Evolutionary conservation across 2,329 filamentous ascomycete species (phyloP).

Genomic region (Exophiala spinifera): DNA sequence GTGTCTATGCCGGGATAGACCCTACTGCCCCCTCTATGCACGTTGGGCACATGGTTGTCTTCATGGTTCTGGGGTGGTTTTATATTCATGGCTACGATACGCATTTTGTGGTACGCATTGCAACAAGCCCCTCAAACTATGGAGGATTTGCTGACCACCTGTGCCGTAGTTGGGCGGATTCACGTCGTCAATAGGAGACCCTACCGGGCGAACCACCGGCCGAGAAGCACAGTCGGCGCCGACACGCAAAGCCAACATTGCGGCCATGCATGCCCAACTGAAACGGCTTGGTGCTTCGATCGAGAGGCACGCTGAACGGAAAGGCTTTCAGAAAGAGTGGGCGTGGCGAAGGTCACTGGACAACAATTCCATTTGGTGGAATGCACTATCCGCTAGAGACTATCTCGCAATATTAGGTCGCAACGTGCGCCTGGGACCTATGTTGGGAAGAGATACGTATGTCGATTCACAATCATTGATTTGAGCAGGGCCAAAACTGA

Average conservation of each 20-base stretch:
- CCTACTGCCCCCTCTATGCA: conserved; percentile 51
- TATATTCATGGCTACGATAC: conserved; percentile 48
- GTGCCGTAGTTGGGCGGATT: conserved; percentile 43
- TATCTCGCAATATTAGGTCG: conserved; percentile 71
- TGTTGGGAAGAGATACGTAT: conserved; percentile 85
- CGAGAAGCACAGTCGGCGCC: conserved; percentile 38
- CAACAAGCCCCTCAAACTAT: too few species aligned
- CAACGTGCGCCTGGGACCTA: conserved; percentile 73
- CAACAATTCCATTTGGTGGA: conserved; percentile 85
- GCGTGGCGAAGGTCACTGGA: conserved; percentile 65
- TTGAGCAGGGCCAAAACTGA: not conserved
- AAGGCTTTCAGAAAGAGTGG: conserved; percentile 62
- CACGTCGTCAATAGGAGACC: conserved; percentile 47
- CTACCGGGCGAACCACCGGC: conserved; percentile 43
- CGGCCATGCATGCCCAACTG: conserved; percentile 49
- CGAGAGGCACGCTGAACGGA: conserved; percentile 60
- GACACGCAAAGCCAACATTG: conserved; percentile 46
- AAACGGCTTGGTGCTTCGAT: conserved; percentile 71
- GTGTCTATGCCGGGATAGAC: conserved; percentile 49
- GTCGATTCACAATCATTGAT: conserved; percentile 38
- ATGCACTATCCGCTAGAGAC: conserved; percentile 67
- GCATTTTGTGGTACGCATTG: conserved; percentile 41
- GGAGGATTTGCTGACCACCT: conserved; percentile 24
- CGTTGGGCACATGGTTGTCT: conserved; percentile 50
- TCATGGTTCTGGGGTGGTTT: conserved; percentile 51